These are phyloP conservation scores for Didymella lethalis DNA, from an alignment of 2,329 filamentous ascomycete species.

Conservation along the genomic window DNA sequence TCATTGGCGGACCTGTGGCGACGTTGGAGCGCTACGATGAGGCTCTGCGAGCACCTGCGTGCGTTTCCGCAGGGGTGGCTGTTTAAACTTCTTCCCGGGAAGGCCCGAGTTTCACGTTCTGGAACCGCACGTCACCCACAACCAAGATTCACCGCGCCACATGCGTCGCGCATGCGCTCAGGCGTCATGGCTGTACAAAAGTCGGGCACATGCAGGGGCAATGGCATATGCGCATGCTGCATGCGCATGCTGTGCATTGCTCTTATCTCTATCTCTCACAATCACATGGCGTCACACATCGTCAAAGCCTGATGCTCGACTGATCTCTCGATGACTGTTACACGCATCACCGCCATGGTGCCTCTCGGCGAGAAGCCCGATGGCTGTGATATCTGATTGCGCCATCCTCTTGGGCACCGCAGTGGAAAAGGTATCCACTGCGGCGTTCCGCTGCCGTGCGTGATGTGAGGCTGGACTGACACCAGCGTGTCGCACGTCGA, in stretches of 20 bases:
- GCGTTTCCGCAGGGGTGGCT: constrained; percentile 9
- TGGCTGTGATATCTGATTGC: constrained; percentile 8
- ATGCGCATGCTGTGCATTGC: constrained; percentile 1
- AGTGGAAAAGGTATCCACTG: constrained; percentile 16
- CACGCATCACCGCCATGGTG: neutral
- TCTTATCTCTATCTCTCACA: constrained; percentile 17
- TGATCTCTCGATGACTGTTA: constrained; percentile 7
- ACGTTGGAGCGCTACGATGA: constrained; percentile 17
- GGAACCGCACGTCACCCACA: constrained; percentile 14
- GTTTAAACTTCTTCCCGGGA: constrained; percentile 15
- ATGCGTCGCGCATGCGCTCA: constrained; percentile 13
- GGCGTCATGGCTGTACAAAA: constrained; percentile 10
- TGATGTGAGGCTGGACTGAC: constrained; percentile 22
- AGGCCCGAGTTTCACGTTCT: constrained; percentile 20
- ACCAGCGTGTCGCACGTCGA: constrained; percentile 17
- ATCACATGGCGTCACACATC: constrained; percentile 15
- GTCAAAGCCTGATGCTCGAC: constrained; percentile 15
- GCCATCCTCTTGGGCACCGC: constrained; percentile 10
- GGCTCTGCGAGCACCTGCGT: constrained; percentile 23
- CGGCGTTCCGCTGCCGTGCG: constrained; percentile 16
- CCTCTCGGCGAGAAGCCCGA: constrained; percentile 17
- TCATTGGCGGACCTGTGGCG: constrained; percentile 10
- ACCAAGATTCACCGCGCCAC: constrained; percentile 17
- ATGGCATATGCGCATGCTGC: constrained; percentile 11
- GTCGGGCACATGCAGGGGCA: constrained; percentile 14